Percentiles rank a stretch among this genome's conserved stretches.
Conservation (phyloP, 768 basidiomycete species). For the Paxillus rubicundulus region DNA sequence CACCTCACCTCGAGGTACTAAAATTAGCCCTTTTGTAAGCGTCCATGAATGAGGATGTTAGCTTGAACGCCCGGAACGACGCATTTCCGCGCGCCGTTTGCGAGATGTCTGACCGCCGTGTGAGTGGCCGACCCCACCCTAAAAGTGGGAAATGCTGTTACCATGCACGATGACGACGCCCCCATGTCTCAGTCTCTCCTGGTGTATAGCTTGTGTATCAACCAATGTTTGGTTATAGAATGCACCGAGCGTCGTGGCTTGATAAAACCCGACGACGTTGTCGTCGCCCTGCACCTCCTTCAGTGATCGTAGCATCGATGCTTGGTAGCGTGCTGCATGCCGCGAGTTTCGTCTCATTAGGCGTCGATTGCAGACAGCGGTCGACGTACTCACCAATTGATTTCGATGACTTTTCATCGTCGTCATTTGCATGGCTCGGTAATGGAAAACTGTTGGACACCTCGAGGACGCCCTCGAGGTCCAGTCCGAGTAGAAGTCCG, state of each 20-base stretch:
- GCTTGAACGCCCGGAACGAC: constrained; percentile 83
- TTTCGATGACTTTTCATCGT: constrained; percentile 81
- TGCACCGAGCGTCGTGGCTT: constrained; percentile 80
- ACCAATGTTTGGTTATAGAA: constrained; percentile 81
- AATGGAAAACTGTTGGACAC: constrained; percentile 89
- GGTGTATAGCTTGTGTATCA: constrained; percentile 82
- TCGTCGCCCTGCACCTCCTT: constrained; percentile 92
- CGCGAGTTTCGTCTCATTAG: constrained; percentile 8
- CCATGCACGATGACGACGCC: constrained; percentile 86
- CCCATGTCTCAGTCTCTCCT: constrained; percentile 81
- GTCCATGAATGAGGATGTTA: constrained; percentile 76
- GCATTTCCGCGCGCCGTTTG: constrained; percentile 80
- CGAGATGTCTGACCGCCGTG: constrained; percentile 58
- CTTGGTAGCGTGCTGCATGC: constrained; percentile 70
- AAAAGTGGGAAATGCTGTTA: constrained; percentile 32
- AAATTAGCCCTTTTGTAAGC: constrained; percentile 84
- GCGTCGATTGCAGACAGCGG: constrained; percentile 3
- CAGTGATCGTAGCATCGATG: constrained; percentile 79
- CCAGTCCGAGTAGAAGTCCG: constrained; percentile 86
- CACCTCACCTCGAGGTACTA: constrained; percentile 72
- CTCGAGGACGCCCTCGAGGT: constrained; percentile 88
- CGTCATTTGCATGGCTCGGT: constrained; percentile 68
- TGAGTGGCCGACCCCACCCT: constrained; percentile 2
- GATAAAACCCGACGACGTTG: constrained; percentile 92
- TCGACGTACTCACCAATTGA: constrained; percentile 53